Percentiles rank a stretch among this genome's conserved stretches.
phyloP scores from a whole-genome alignment of 139 green algal species.

The Spirogloea muscicola region DNA sequence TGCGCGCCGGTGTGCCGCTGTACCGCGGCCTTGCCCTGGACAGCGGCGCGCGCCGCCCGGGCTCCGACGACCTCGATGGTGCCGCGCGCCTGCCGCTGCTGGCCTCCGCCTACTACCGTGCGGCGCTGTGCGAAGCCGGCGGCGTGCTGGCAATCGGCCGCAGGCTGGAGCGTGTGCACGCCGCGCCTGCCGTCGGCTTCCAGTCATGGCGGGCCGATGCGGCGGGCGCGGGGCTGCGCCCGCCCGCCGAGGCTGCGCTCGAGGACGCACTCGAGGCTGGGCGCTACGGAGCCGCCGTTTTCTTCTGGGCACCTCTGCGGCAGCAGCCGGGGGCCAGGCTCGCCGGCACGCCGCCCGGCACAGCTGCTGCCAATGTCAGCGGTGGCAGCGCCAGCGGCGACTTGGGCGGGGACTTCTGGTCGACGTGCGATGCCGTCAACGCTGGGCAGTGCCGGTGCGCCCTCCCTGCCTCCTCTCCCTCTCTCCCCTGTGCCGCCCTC shows the following conservation, averaged over 20 bases:
- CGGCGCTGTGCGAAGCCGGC: constrained; percentile 31
- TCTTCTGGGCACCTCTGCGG: constrained; percentile 18
- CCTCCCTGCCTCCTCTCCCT: too few species aligned
- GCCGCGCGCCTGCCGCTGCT: constrained; percentile 4
- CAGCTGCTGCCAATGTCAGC: too few species aligned
- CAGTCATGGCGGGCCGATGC: constrained; percentile 20
- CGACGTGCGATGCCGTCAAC: constrained; percentile 27
- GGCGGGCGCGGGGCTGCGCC: constrained; percentile 5
- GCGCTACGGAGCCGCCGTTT: constrained; percentile 26
- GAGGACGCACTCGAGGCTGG: constrained; percentile 13
- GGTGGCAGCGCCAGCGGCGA: too few species aligned
- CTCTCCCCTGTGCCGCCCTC: too few species aligned
- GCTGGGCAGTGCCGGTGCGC: constrained; percentile 21
- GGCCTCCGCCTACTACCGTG: constrained; percentile 6
- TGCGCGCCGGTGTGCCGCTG: constrained; percentile 9
- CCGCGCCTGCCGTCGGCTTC: constrained; percentile 30
- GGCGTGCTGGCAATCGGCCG: constrained; percentile 18
- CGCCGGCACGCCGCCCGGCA: background rate
- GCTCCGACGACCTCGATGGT: constrained; percentile 23
- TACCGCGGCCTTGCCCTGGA: constrained; percentile 25
- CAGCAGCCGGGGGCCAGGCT: background rate
- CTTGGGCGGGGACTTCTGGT: too few species aligned
- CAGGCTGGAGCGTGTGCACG: constrained; percentile 15
- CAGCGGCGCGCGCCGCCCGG: background rate
- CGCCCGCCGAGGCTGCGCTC: too few species aligned